Evolutionary conservation across 345 rosid species (phyloP), one percentile per base, ranked within the genome.

Genomic region (Bretschneidera sinensis): DNA sequence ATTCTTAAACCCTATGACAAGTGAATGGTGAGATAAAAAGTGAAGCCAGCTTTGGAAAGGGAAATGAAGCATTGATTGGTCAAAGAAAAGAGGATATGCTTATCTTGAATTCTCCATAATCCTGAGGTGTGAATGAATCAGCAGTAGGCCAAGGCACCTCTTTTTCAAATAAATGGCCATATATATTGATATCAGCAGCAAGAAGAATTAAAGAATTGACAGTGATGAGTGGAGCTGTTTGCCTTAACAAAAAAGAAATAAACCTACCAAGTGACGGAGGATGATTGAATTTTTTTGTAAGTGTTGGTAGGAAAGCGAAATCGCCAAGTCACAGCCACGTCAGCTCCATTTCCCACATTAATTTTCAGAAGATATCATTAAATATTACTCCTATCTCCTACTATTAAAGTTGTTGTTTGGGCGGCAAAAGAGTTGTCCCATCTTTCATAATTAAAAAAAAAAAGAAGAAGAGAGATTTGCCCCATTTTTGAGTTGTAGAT

Each of bases 41-140:
- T 22, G 51, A 61, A 50, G n/a, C 19, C 33, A 54, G 7, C 34
- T 39, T 50, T 31, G 21, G n/a, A 39, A 24, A 50, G 55, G 43
- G 58, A 10, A 25, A 21, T 20, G 48, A 31, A 49, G 7, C 11
- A 55, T 55, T 39, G 22, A 68, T 55, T 68, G 59, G 60, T 58
- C 50, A 63, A 63, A 58, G 19, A 34, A 34, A 70, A 53, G 53
- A 56, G 47, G 24, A 54, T 62, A 50, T 63, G 67, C 43, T 18
- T 23, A 54, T 19, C 60, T 54, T 39, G 17, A 54, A 43, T 15
- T 21, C 45, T 7, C 15, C 2, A 25, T n/a, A n/a, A 31, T 50
- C 48, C 60, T 70, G 64, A 63, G 56, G 69, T 59, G 74, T 65
- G 17, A 25, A 31, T 59, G 69, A 59, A 24, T 33, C 18, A 56